Percentiles rank a stretch among this genome's conserved stretches.
Conservation (phyloP, 164 flowering plant species). For the Cinnamomum micranthum region DNA sequence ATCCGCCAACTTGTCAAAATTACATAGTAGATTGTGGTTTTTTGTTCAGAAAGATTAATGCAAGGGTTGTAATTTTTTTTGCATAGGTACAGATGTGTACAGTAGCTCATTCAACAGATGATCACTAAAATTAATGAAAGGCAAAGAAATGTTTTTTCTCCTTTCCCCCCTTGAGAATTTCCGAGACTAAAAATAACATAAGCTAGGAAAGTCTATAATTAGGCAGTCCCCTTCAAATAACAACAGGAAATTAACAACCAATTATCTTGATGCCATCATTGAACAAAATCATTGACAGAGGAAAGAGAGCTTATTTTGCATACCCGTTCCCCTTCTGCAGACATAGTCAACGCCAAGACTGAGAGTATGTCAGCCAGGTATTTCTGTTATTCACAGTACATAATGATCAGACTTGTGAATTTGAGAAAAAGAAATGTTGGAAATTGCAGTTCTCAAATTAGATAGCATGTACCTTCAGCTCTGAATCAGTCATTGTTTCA, state of each 20-base stretch:
- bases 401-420: neutral
- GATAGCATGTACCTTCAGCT: constrained; percentile 51
- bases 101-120: too few relatives aligned
- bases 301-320: constrained; percentile 1
- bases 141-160: too few relatives aligned
- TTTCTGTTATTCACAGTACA: constrained; percentile 47
- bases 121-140: too few relatives aligned
- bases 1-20: too few relatives aligned
- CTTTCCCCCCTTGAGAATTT: too few relatives aligned
- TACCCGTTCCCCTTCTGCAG: constrained; percentile 97
- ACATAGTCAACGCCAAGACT: constrained; percentile 96
- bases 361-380: constrained; percentile 91
- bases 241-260: neutral
- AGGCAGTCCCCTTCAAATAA: neutral
- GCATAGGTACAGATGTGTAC: too few relatives aligned
- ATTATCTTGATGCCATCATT: neutral
- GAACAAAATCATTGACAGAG: neutral
- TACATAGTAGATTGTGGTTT: too few relatives aligned
- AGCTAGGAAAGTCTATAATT: neutral
- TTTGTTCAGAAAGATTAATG: too few relatives aligned
- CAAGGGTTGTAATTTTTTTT: too few relatives aligned
- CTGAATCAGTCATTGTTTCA: constrained; percentile 73
- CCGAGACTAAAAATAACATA: too few relatives aligned
- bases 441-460: neutral
- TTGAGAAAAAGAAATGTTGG: neutral